Evolutionary conservation across 1,139 yeast species (phyloP), one percentile per base, ranked within the genome.

Genomic region (Hanseniaspora sp.): DNA sequence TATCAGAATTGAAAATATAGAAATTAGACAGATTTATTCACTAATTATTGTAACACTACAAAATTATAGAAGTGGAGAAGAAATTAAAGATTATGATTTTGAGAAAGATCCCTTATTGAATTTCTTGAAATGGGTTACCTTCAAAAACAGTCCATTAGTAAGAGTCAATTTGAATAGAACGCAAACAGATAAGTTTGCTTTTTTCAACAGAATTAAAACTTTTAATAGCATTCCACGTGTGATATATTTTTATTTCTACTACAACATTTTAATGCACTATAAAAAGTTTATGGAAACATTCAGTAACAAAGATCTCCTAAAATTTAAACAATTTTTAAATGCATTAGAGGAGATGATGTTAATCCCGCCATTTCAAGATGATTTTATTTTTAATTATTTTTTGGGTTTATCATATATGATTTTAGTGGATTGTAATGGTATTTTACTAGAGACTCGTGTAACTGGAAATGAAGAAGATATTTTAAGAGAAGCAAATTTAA

Each of bases 21-120:
- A 82, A 63, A 62, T 80, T 2, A 67, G 79, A 56, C 67, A 74
- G 1, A 64, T 81, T 9, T 82, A 87, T 86, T 77, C 82, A 0
- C 48, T 80, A 1, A 86, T 84, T 0, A 66, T 79, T 3, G 74
- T 72, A 49, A 71, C 76, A 9, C 58, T 77, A 53, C 55, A 56
- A 33, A 58, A 61, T 12, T 42, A 49, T 23, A 56, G 59, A 29
- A 49, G 53, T 12, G 30, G 13, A 3, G 28, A 31, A 3, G 35
- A 48, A 6, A 12, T 7, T 12, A 23, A 34, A 17, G 23, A 43
- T 7, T 12, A 43, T n/a, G 37, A 43, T 9, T 15, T 35, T 1
- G 28, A 45, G 8, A 56, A 46, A 13, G 59, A 55, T 35, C 56
- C 60, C 7, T 29, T 48, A 18, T 48, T 64, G n/a, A 63, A 63